These are phyloP conservation scores for Macaranga tanarius DNA, from an alignment of 441 rosid species.

Conservation along the genomic window DNA sequence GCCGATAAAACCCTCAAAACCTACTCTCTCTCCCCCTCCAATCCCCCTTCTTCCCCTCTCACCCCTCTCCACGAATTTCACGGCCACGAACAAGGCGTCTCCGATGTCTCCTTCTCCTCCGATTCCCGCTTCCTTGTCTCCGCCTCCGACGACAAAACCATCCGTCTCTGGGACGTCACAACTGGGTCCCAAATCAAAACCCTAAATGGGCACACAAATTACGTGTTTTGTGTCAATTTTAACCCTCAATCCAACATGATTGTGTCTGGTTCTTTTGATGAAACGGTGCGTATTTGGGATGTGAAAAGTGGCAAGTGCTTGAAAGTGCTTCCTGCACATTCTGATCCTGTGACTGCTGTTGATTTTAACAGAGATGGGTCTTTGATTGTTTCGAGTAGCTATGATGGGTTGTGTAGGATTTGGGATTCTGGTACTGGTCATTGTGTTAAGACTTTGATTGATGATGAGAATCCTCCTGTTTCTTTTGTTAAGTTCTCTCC, in stretches of 20 bases:
- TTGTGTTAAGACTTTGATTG: conserved; percentile 81
- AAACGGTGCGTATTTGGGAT: conserved; percentile 95
- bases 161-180: conserved; percentile 85
- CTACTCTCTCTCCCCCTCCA: conserved; percentile 52
- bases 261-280: conserved; percentile 86
- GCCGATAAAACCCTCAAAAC: conserved; percentile 76
- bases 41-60: conserved; percentile 35
- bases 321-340: conserved; percentile 89
- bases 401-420: conserved; percentile 81
- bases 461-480: conserved; percentile 91
- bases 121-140: conserved; percentile 85
- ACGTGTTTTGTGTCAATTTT: conserved; percentile 77
- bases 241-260: conserved; percentile 85
- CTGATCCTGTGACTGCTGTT: conserved; percentile 82
- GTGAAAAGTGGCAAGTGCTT: conserved; percentile 80
- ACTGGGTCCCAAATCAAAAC: conserved; percentile 60
- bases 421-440: conserved; percentile 93
- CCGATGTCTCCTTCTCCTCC: conserved; percentile 85
- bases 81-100: conserved; percentile 80
- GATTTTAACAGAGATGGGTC: conserved; percentile 83
- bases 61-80: conserved; percentile 52
- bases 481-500: conserved; percentile 86
- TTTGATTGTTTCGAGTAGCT: conserved; percentile 81
- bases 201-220: conserved; percentile 75
- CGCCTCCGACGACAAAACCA: conserved; percentile 86